A percentile compares a stretch with the other conserved stretches of the same genome.
Evolutionary conservation across 2,329 filamentous ascomycete species (phyloP).

Genomic region (Ophiocordyceps robertsii): DNA sequence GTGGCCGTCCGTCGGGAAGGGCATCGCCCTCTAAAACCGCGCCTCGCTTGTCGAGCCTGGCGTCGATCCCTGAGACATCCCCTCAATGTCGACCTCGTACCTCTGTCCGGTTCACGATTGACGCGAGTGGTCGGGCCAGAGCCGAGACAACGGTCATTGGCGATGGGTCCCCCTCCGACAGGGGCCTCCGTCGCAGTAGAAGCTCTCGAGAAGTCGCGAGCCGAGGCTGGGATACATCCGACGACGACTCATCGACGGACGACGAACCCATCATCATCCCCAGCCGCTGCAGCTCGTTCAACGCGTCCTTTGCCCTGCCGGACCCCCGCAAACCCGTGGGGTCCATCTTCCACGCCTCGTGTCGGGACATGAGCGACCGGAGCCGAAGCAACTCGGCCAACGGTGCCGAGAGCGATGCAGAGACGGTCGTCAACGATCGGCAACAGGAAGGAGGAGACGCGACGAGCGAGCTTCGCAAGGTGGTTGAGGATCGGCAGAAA

Average conservation of each 20-base stretch:
- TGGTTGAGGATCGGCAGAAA: slow-evolving; percentile 38
- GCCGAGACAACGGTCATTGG: slow-evolving; percentile 36
- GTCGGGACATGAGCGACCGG: slow-evolving; percentile 34
- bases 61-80: slow-evolving; percentile 42
- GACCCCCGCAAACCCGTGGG: slow-evolving; percentile 36
- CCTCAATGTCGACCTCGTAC: slow-evolving; percentile 32
- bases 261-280: slow-evolving; percentile 54
- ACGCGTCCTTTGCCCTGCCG: slow-evolving; percentile 40
- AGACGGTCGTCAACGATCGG: slow-evolving; percentile 39
- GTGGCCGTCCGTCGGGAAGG: slow-evolving; percentile 29
- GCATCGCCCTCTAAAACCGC: slow-evolving; percentile 39
- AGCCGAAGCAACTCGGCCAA: slow-evolving; percentile 27
- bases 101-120: slow-evolving; percentile 50
- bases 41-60: slow-evolving; percentile 35
- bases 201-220: slow-evolving; percentile 15
- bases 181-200: slow-evolving; percentile 13
- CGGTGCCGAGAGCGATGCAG: slow-evolving; percentile 42
- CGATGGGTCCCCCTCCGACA: slow-evolving; percentile 15
- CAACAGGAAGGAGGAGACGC: slow-evolving; percentile 37
- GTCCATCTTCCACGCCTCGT: slow-evolving; percentile 32
- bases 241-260: slow-evolving; percentile 42
- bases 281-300: slow-evolving; percentile 41
- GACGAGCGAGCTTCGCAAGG: slow-evolving; percentile 44
- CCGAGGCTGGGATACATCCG: slow-evolving; percentile 31
- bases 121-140: slow-evolving; percentile 44